These are phyloP conservation scores for Noccaea caerulescens DNA, from an alignment of 345 rosid species.

Conservation along the genomic window DNA sequence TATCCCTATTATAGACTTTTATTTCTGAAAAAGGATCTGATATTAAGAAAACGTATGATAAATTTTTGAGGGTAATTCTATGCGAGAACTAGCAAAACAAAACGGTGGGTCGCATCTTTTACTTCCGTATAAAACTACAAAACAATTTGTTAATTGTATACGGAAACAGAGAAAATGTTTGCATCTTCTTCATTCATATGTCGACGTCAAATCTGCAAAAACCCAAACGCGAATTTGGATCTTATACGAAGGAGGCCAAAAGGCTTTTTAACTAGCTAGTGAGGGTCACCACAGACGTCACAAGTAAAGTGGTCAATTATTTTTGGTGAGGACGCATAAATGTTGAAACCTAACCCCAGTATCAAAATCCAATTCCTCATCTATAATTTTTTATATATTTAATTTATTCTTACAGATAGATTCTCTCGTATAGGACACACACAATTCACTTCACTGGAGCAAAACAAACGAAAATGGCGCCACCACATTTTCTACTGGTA, in stretches of 20 bases:
- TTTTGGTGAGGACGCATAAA: neutral
- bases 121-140: neutral
- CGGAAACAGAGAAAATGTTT: slow-evolving; percentile 1
- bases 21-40: too few species aligned
- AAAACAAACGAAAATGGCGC: slow-evolving; percentile 31
- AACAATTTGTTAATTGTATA: too few species aligned
- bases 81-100: neutral
- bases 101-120: neutral
- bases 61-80: too few species aligned
- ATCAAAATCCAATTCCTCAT: slow-evolving; percentile 21
- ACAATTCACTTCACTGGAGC: neutral
- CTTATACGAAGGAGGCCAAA: neutral
- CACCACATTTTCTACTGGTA: slow-evolving; percentile 57
- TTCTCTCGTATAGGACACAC: slow-evolving; percentile 6
- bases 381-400: slow-evolving; percentile 7
- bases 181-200: neutral
- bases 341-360: neutral
- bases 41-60: too few species aligned
- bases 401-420: neutral
- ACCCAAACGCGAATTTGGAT: slow-evolving; percentile 7
- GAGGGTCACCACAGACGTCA: slow-evolving; percentile 38
- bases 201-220: slow-evolving; percentile 18
- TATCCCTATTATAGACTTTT: too few species aligned
- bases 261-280: neutral
- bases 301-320: slow-evolving; percentile 2